Conservation (phyloP, 1,284 basidiomycete genomes). For the Papiliotrema flavescens region DNA sequence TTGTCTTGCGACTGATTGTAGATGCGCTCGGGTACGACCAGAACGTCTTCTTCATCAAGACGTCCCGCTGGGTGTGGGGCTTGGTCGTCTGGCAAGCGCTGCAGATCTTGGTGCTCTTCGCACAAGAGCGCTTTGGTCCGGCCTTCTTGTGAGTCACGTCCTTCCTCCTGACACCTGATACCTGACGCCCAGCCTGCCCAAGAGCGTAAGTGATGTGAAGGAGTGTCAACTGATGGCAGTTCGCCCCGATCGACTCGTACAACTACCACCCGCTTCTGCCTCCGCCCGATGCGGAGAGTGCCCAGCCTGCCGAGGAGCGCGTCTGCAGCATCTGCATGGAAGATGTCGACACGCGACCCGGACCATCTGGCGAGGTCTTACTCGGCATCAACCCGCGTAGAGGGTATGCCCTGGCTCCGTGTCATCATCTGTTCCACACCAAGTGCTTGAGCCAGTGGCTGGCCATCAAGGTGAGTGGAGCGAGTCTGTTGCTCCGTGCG, state of each 20-base stretch:
- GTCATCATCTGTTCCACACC: constrained; percentile 84
- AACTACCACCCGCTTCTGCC: constrained; percentile 79
- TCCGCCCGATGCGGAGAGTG: constrained; percentile 65
- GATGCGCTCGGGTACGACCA: constrained; percentile 77
- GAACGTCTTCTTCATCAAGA: constrained; percentile 74
- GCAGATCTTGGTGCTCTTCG: constrained; percentile 63
- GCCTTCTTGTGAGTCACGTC: constrained; percentile 63
- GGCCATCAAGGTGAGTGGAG: constrained; percentile 67
- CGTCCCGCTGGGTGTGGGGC: constrained; percentile 63
- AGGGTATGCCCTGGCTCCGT: constrained; percentile 79
- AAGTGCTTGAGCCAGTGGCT: constrained; percentile 81
- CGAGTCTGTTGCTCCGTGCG: neutral
- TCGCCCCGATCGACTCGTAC: constrained; percentile 61
- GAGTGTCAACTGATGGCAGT: constrained; percentile 49
- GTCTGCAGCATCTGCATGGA: constrained; percentile 93
- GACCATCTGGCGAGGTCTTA: constrained; percentile 38
- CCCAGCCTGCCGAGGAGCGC: constrained; percentile 61
- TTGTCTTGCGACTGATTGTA: constrained; percentile 42
- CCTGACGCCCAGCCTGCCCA: constrained; percentile 22
- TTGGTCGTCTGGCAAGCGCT: constrained; percentile 61
- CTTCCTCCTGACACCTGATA: neutral
- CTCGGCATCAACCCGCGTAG: constrained; percentile 54
- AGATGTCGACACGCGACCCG: constrained; percentile 60
- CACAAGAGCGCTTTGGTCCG: constrained; percentile 74
- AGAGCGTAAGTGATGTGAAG: constrained; percentile 19